phyloP scores from a whole-genome alignment of 345 rosid species.

The Ceriops tagal region DNA sequence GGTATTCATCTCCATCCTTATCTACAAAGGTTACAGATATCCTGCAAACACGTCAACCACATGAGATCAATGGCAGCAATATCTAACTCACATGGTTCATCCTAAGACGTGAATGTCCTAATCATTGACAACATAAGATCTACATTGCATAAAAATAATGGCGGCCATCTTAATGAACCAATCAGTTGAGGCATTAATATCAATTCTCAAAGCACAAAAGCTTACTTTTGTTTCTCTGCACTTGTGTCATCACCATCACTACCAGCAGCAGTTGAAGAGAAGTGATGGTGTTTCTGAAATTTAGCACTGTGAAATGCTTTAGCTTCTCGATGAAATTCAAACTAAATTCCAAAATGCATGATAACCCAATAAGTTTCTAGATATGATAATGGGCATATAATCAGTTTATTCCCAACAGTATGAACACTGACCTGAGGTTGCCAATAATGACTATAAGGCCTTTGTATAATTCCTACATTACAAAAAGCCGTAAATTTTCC shows the following conservation, averaged over 20 bases:
- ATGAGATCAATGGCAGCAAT: too few species aligned
- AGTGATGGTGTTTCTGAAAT: conserved; percentile 30
- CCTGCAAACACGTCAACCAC: conserved; percentile 35
- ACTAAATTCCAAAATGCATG: conserved; percentile 30
- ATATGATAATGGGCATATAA: neutral
- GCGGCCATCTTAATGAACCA: neutral
- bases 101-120: too few species aligned
- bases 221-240: conserved; percentile 55
- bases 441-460: conserved; percentile 28
- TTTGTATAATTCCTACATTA: conserved; percentile 12
- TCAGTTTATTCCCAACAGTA: neutral
- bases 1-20: conserved; percentile 80
- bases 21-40: conserved; percentile 82
- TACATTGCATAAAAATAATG: too few species aligned
- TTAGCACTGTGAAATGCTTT: conserved; percentile 34
- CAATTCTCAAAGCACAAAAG: neutral
- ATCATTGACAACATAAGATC: too few species aligned
- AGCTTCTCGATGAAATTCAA: conserved; percentile 26
- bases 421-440: conserved; percentile 41
- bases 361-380: conserved; percentile 1
- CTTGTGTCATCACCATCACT: conserved; percentile 23
- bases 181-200: neutral
- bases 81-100: too few species aligned
- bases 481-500: conserved; percentile 30
- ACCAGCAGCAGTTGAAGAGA: conserved; percentile 38